Conservation (phyloP, 257 asterid genomes). For the Gentiana macrophylla region DNA sequence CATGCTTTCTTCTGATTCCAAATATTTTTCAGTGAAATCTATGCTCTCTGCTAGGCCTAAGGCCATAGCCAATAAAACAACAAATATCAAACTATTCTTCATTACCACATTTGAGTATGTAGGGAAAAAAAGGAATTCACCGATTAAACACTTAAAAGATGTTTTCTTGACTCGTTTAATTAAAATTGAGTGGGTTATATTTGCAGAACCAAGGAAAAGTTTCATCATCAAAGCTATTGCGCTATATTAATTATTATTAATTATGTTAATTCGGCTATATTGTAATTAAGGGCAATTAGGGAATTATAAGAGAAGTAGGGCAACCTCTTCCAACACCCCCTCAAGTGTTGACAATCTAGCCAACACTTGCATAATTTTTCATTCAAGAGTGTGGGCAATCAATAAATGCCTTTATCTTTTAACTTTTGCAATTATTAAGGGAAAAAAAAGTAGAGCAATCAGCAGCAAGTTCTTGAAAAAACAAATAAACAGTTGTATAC, state of each 20-base stretch:
- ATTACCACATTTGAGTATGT: constrained; percentile 13
- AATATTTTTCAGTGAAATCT: constrained; percentile 66
- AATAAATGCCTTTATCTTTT: neutral
- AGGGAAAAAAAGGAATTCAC: neutral
- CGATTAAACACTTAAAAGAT: neutral
- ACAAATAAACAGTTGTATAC: no score
- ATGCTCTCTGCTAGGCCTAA: constrained; percentile 34
- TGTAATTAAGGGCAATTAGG: no score
- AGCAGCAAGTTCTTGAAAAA: no score
- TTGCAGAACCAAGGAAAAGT: constrained; percentile 5
- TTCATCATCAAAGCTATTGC: constrained; percentile 6
- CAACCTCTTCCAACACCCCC: no score
- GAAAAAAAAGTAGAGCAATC: constrained; percentile 9
- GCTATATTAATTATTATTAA: no score
- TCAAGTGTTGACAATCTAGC: no score
- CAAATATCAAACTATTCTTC: constrained; percentile 26
- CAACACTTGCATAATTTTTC: no score
- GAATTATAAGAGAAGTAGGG: no score
- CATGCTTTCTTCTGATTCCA: constrained; percentile 65
- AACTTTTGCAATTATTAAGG: constrained; percentile 20
- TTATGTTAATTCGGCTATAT: no score
- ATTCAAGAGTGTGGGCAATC: no score
- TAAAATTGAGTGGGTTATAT: neutral
- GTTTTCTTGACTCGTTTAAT: neutral
- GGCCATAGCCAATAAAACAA: constrained; percentile 21